Evolutionary conservation across 257 asterid genomes (phyloP).

Genomic region (Hygrophila difformis): DNA sequence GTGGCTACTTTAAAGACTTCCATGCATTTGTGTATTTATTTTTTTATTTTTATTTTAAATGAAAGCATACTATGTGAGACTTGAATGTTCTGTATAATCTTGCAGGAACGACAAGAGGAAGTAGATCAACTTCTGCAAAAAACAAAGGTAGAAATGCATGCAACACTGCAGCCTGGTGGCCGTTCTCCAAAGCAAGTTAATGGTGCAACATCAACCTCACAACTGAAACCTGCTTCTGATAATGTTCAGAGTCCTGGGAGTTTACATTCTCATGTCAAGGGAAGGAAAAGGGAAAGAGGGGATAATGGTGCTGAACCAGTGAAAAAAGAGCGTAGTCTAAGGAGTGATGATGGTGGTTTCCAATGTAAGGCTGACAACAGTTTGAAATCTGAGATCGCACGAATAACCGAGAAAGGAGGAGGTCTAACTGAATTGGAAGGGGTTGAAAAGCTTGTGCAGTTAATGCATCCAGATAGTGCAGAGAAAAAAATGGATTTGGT

Average conservation of each 20-base stretch:
- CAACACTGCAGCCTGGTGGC: slow-evolving; percentile 43
- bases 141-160: slow-evolving; percentile 55
- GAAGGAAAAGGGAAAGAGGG: slow-evolving; percentile 70
- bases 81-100: slow-evolving; percentile 7
- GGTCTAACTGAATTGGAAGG: slow-evolving; percentile 39
- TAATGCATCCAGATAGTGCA: slow-evolving; percentile 44
- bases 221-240: slow-evolving; percentile 45
- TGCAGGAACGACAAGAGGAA: slow-evolving; percentile 46
- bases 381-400: slow-evolving; percentile 44
- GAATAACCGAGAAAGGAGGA: slow-evolving; percentile 22
- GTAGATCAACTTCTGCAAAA: slow-evolving; percentile 32
- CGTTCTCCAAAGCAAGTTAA: slow-evolving; percentile 60
- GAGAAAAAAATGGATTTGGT: slow-evolving; percentile 54
- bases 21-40: not conserved
- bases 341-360: slow-evolving; percentile 36
- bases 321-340: slow-evolving; percentile 48
- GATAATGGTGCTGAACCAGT: slow-evolving; percentile 41
- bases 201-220: slow-evolving; percentile 45
- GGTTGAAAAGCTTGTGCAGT: slow-evolving; percentile 61
- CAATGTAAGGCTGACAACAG: slow-evolving; percentile 27
- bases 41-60: slow-evolving; percentile 5
- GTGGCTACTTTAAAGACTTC: not conserved
- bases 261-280: slow-evolving; percentile 50
- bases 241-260: slow-evolving; percentile 36
- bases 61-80: no score